These are phyloP conservation scores for Ophiobolus disseminans DNA, from an alignment of 2,329 filamentous ascomycete genomes.

Conservation along the genomic window DNA sequence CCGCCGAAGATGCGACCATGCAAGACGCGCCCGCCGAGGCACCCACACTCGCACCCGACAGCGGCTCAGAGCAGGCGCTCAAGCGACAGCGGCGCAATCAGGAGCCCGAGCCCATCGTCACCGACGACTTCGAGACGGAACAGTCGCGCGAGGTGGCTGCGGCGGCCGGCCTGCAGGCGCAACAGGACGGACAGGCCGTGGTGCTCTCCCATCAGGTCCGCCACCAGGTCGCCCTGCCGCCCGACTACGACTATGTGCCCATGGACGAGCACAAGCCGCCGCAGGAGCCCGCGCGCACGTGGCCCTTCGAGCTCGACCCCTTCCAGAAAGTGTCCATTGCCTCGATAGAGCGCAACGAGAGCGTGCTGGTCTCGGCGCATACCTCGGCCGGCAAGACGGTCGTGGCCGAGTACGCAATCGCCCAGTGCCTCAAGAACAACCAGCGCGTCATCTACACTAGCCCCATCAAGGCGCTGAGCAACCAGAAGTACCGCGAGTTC, in stretches of 20 bases:
- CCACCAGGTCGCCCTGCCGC: conserved; percentile 94
- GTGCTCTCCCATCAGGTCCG: conserved; percentile 96
- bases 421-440: conserved; percentile 95
- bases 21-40: conserved; percentile 48
- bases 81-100: conserved; percentile 71
- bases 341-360: conserved; percentile 95
- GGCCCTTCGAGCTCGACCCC: conserved; percentile 91
- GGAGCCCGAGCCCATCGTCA: conserved; percentile 80
- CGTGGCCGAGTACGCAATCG: conserved; percentile 96
- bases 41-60: conserved; percentile 37
- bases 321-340: conserved; percentile 96
- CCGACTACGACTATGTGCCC: conserved; percentile 93
- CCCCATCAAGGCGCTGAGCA: conserved; percentile 97
- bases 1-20: conserved; percentile 54
- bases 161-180: conserved; percentile 70
- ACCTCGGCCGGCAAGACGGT: conserved; percentile 98
- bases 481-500: conserved; percentile 98
- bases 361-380: conserved; percentile 94
- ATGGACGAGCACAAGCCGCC: conserved; percentile 93
- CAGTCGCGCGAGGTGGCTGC: conserved; percentile 89
- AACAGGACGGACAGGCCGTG: conserved; percentile 72
- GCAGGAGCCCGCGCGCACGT: conserved; percentile 81
- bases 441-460: conserved; percentile 99
- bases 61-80: conserved; percentile 49
- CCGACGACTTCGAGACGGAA: conserved; percentile 93